Evolutionary conservation across 495 filamentous ascomycete genomes (phyloP).

Genomic region (Aspergillus avenaceus): DNA sequence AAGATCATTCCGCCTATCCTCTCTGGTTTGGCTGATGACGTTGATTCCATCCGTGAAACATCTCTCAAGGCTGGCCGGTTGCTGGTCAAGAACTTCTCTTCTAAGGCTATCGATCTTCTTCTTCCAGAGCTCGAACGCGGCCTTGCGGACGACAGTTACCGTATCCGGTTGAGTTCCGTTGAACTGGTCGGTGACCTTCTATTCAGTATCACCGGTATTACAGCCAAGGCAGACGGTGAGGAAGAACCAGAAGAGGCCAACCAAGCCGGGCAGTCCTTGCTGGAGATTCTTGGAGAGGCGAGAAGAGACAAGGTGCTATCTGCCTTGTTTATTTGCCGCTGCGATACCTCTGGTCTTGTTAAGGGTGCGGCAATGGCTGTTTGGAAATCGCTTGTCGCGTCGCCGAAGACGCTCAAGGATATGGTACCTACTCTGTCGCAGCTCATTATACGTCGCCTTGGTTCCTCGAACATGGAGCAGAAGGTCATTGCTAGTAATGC

Average conservation of each 20-base stretch:
- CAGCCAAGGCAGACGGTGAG: constrained; percentile 74
- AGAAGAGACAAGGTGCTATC: constrained; percentile 93
- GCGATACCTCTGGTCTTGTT: constrained; percentile 91
- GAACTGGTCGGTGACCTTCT: constrained; percentile 95
- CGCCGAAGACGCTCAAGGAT: constrained; percentile 88
- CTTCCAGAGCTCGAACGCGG: constrained; percentile 93
- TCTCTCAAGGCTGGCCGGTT: constrained; percentile 88
- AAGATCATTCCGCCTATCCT: constrained; percentile 96
- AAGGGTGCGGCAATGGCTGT: constrained; percentile 86
- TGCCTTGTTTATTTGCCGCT: constrained; percentile 93
- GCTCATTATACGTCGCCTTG: constrained; percentile 88
- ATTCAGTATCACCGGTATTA: constrained; percentile 97
- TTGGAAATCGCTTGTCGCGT: constrained; percentile 95
- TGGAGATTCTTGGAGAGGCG: constrained; percentile 92
- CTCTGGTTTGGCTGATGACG: constrained; percentile 88
- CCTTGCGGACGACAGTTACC: constrained; percentile 90
- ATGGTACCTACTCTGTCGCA: constrained; percentile 91
- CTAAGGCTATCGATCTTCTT: constrained; percentile 87
- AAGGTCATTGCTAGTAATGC: constrained; percentile 98
- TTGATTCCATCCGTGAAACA: constrained; percentile 92
- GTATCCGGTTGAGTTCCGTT: constrained; percentile 95
- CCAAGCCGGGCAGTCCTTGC: constrained; percentile 83
- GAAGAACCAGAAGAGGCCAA: constrained; percentile 72
- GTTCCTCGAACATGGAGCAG: constrained; percentile 95
- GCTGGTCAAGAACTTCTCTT: constrained; percentile 96